Conservation (phyloP, 345 rosid genomes). For the Murraya koenigii region DNA sequence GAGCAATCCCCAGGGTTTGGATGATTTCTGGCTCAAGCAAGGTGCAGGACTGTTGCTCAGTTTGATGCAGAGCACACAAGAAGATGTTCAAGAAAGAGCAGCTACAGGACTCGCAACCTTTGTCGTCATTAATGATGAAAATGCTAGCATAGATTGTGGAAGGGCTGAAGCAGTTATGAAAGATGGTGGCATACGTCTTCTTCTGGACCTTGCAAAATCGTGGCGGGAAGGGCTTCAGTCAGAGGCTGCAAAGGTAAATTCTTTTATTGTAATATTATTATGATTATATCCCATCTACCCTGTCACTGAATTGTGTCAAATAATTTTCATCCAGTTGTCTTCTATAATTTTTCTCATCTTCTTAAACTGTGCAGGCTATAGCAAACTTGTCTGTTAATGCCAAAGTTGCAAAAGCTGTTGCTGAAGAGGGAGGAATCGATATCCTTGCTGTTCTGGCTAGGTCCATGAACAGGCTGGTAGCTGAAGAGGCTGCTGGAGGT, state of each 20-base stretch:
- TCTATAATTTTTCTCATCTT: constrained; percentile 1
- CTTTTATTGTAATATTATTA: background rate
- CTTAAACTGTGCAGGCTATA: constrained; percentile 51
- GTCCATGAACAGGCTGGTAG: constrained; percentile 78
- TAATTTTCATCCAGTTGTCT: background rate
- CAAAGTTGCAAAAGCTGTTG: constrained; percentile 79
- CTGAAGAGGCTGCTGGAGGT: constrained; percentile 92
- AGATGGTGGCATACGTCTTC: constrained; percentile 75
- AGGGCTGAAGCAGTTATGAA: constrained; percentile 85
- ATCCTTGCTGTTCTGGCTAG: constrained; percentile 67
- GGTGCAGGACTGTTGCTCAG: constrained; percentile 69
- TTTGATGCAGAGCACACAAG: constrained; percentile 76
- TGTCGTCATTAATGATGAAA: constrained; percentile 80
- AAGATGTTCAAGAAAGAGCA: constrained; percentile 85
- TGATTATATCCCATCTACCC: background rate
- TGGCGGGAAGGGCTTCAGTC: constrained; percentile 89
- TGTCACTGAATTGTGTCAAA: background rate
- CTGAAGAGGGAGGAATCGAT: constrained; percentile 74
- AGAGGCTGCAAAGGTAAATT: constrained; percentile 77
- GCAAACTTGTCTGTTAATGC: constrained; percentile 84
- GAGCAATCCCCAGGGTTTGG: constrained; percentile 67
- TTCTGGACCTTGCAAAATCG: constrained; percentile 72
- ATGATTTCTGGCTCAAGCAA: constrained; percentile 81
- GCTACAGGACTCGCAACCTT: constrained; percentile 92
- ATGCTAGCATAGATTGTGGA: constrained; percentile 77